Conservation (phyloP, 352 stramenopile species). For the Pythium plurisporium region DNA sequence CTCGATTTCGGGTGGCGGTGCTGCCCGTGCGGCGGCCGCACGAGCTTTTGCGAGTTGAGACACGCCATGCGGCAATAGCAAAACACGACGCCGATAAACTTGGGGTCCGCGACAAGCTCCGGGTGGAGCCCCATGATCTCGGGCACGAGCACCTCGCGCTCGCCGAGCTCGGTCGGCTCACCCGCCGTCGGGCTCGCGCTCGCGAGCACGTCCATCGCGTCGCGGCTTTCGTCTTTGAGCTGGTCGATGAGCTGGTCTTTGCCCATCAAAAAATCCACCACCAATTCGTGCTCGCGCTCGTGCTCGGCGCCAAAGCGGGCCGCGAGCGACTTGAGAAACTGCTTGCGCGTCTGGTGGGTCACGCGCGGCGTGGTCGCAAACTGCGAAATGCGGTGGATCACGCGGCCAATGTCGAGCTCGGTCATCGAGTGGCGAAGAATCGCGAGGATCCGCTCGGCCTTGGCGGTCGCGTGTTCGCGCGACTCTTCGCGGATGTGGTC, state of each 20-base stretch:
- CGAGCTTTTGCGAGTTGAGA: constrained; percentile 80
- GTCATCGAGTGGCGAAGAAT: constrained; percentile 81
- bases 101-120: constrained; percentile 65
- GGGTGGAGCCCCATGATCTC: constrained; percentile 77
- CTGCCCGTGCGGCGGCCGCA: constrained; percentile 45
- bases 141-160: constrained; percentile 40
- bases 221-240: constrained; percentile 46
- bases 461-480: constrained; percentile 51
- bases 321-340: constrained; percentile 75
- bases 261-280: constrained; percentile 73
- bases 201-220: constrained; percentile 19
- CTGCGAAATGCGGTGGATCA: constrained; percentile 76
- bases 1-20: constrained; percentile 62
- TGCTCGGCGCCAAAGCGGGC: constrained; percentile 54
- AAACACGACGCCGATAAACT: constrained; percentile 77
- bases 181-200: not conserved
- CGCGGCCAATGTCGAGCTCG: constrained; percentile 75
- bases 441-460: constrained; percentile 74
- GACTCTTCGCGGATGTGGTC: constrained; percentile 70
- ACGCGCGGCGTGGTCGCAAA: constrained; percentile 77
- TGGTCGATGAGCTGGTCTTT: constrained; percentile 65
- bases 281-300: constrained; percentile 55
- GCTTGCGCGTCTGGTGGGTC: constrained; percentile 65
- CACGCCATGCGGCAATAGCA: constrained; percentile 79
- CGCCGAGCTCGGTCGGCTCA: not conserved